Percentiles rank a stretch among this genome's conserved stretches.
phyloP scores from a whole-genome alignment of 768 basidiomycete species.

The Amanita inopinata region DNA sequence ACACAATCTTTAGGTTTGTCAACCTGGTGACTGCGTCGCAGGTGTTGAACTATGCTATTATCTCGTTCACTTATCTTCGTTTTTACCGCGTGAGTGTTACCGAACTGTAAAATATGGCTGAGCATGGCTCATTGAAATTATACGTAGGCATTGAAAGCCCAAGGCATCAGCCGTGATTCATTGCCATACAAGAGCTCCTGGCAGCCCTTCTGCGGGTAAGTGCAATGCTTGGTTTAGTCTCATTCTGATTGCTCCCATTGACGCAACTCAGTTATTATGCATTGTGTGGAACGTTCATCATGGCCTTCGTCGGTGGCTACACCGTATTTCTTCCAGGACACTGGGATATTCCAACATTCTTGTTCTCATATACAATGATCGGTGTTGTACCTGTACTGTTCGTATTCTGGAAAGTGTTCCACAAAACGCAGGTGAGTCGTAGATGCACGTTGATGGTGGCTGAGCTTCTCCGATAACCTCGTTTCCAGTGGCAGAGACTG shows the following conservation, averaged over 20 bases:
- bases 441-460: background rate
- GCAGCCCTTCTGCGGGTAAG: slow-evolving; percentile 43
- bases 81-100: slow-evolving; percentile 30
- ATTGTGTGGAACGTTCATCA: slow-evolving; percentile 30
- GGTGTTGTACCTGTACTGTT: slow-evolving; percentile 32
- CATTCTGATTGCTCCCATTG: too few species aligned
- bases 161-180: slow-evolving; percentile 33
- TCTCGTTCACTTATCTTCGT: slow-evolving; percentile 37
- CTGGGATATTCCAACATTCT: slow-evolving; percentile 37
- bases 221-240: background rate
- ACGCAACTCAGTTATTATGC: slow-evolving; percentile 39
- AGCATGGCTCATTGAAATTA: background rate
- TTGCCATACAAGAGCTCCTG: slow-evolving; percentile 36
- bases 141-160: slow-evolving; percentile 31
- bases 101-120: background rate
- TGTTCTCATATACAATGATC: slow-evolving; percentile 42
- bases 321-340: slow-evolving; percentile 41
- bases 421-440: slow-evolving; percentile 27
- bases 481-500: slow-evolving; percentile 28
- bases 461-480: background rate
- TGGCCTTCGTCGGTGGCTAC: slow-evolving; percentile 41
- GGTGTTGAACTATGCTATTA: slow-evolving; percentile 36
- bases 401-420: slow-evolving; percentile 34
- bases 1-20: slow-evolving; percentile 28
- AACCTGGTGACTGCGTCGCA: slow-evolving; percentile 41